Base-by-base conservation (phyloP, 805 yeast genomes). In the Yarrowia sp. region DNA sequence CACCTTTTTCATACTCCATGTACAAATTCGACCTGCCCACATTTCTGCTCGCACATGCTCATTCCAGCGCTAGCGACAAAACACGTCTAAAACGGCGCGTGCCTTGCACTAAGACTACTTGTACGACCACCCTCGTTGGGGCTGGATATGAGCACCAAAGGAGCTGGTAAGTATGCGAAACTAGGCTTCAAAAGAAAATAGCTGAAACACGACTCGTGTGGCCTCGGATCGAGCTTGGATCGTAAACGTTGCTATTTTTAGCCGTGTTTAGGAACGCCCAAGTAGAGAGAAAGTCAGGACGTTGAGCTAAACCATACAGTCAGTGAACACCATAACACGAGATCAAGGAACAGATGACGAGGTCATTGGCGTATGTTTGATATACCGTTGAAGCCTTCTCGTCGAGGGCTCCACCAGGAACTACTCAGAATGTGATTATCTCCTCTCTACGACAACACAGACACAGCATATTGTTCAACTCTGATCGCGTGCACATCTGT, bases 291-390 rank as follows among this genome's bases (percentile, higher is more conserved):
- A 9, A 36, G 12, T 36, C 14, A 24, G n/a, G 24, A n/a, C 38
- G 56, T 34, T 50, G 10, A 19, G 40, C 56, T 34, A 50, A 50
- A 50, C 56, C n/a, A 17, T 50, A 50, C 56, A 50, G 40, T 13
- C 30, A 12, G 17, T 9, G 38, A 12, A 17, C 9, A 17, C n/a
- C 15, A n/a, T 13, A 50, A 50, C 56, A 50, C 34, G 50, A 24
- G 17, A 3, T 17, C 6, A 20, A 12, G 33, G 30, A 24, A 24
- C 30, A 24, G 30, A 24, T 36, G 38, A 36, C 38, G 38, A 36
- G 38, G 38, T 9, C 38, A 24, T 24, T 6, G 38, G 13, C 8
- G 38, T 36, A 36, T 12, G 38, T 36, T 36, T 10, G 8, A 2
- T 36, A 36, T 36, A 36, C 13, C 38, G 38, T 36, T 36, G 38